Conservation (phyloP, 2,329 filamentous ascomycete genomes). For the Penicillium digitatum region DNA sequence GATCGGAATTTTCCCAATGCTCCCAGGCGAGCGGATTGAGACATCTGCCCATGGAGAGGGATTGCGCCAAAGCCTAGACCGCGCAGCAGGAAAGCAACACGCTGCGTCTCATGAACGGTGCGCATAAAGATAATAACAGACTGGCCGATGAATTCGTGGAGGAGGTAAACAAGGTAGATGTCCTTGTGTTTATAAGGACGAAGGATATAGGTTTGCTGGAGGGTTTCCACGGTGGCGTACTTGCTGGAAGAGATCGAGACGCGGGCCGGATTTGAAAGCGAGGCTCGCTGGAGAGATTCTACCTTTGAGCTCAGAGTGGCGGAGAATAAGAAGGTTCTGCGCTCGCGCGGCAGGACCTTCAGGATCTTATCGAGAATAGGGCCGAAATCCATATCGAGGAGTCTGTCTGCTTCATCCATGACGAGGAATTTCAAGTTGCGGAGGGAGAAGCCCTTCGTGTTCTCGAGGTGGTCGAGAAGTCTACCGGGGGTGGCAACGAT, state of each 20-base stretch:
- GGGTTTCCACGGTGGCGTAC: constrained; percentile 85
- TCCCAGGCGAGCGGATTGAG: constrained; percentile 78
- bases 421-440: constrained; percentile 80
- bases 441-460: constrained; percentile 92
- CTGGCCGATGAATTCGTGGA: constrained; percentile 84
- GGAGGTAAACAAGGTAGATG: constrained; percentile 76
- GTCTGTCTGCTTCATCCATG: constrained; percentile 57
- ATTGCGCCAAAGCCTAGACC: constrained; percentile 85
- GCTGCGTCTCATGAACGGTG: constrained; percentile 86
- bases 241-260: constrained; percentile 78
- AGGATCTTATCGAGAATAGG: constrained; percentile 90
- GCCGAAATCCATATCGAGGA: constrained; percentile 92
- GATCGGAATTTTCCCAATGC: constrained; percentile 87
- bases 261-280: constrained; percentile 75
- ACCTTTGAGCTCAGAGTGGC: constrained; percentile 94
- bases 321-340: constrained; percentile 81
- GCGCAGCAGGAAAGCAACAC: constrained; percentile 76
- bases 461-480: constrained; percentile 86
- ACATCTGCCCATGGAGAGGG: constrained; percentile 87
- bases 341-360: constrained; percentile 75
- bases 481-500: constrained; percentile 88
- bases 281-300: constrained; percentile 85
- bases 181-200: constrained; percentile 86
- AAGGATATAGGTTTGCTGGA: constrained; percentile 83
- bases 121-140: constrained; percentile 85